phyloP scores from a whole-genome alignment of 345 rosid genomes.

The Rhodamnia rubescens region DNA sequence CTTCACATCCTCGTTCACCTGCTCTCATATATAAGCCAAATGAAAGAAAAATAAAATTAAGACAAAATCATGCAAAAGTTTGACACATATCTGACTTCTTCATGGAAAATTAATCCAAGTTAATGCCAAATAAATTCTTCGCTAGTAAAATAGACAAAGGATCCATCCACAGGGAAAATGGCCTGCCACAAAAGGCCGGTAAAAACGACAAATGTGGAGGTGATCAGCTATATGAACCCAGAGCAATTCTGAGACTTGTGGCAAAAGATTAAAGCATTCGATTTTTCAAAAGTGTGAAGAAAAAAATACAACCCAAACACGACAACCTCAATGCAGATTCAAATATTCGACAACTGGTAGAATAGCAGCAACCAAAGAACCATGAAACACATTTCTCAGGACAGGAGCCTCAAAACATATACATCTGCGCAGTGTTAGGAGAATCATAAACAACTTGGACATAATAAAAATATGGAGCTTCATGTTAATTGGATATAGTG shows the following conservation, averaged over 20 bases:
- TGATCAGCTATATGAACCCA: not conserved
- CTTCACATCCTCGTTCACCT: constrained; percentile 64
- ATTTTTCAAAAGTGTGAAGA: not conserved
- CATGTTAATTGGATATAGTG: not conserved
- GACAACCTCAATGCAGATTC: not conserved
- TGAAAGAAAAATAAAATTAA: not conserved
- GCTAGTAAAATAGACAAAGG: not conserved
- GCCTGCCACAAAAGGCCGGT: not conserved
- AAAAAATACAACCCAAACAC: not conserved
- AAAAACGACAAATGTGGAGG: not conserved
- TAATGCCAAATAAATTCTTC: not conserved
- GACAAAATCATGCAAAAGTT: not conserved
- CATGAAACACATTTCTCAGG: not conserved
- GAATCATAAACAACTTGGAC: not conserved
- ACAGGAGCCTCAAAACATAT: not conserved
- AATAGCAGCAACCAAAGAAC: not conserved
- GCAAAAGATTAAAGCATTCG: not conserved
- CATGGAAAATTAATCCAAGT: not conserved
- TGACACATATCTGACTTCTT: not conserved
- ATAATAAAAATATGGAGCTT: not conserved
- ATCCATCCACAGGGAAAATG: not conserved
- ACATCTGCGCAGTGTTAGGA: not conserved
- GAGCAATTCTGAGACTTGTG: not conserved
- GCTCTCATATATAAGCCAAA: constrained; percentile 18
- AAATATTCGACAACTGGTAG: not conserved